Base-by-base conservation (phyloP, 2,329 filamentous ascomycete species). In the Orbilia quercus region DNA sequence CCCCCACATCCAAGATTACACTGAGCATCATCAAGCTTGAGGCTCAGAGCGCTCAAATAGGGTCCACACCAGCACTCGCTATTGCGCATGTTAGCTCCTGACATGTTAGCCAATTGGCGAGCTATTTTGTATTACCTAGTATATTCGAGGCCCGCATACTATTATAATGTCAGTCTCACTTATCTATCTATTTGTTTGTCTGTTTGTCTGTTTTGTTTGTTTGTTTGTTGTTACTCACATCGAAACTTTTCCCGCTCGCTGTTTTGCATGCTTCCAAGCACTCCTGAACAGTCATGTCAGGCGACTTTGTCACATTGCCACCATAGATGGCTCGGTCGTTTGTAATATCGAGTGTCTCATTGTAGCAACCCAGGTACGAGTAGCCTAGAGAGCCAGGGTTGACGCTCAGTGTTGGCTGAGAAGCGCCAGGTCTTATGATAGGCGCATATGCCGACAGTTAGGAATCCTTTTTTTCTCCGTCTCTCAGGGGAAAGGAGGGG, bases 51-150 rank as follows among this genome's bases (percentile, higher is more conserved):
- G 7, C 82, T 82, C n/a, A 88, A 76, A 50, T 80, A 80, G 16
- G 83, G 80, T 20, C 84, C 82, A 79, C 87, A 89, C 83, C 85
- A 88, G 82, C 86, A 89, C 80, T 88, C 86, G 62, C 85, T 85
- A 34, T 76, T 40, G 6, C 20, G 20, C 34, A 40, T 44, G 22
- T 42, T 11, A 44, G 45, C 22, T 9, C 28, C 9, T 31, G 9
- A 31, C 28, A 9, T 9, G 28, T 31, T 5, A 31, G 9, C 9
- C 28, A 5, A 31, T 5, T 5, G 9, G 9, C 4, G 28, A 31
- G 9, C 9, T 31, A 9, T 31, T 4, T 31, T 4, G 9, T 9
- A 28, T 9, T 74, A 83, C 83, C 81, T 79, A 12, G 84, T 81
- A 79, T 84, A 87, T 80, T 88, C 85, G 42, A 88, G 77, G 1